Conservation (phyloP, 257 asterid species). For the Parsonsia alboflavescens region DNA sequence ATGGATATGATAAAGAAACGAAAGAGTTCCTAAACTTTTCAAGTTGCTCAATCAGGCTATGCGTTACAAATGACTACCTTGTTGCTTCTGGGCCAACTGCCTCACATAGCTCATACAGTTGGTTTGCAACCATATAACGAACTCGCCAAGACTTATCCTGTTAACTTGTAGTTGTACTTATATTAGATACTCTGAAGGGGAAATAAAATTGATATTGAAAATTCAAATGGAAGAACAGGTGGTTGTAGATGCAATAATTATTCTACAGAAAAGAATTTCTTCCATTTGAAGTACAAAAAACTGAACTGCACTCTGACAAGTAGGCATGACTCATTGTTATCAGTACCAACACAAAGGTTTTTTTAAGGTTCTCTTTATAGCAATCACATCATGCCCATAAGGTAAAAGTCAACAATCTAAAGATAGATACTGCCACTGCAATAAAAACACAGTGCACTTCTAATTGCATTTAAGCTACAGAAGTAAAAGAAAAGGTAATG, state of each 20-base stretch:
- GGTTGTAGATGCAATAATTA: neutral
- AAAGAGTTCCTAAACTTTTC: neutral
- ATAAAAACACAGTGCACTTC: neutral
- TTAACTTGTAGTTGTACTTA: neutral
- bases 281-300: neutral
- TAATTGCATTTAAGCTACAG: neutral
- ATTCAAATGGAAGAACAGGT: neutral
- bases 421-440: neutral
- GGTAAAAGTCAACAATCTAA: neutral
- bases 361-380: neutral
- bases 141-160: constrained; percentile 48
- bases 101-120: constrained; percentile 39
- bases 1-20: constrained; percentile 2
- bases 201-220: neutral
- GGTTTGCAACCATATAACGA: constrained; percentile 45
- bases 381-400: neutral
- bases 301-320: neutral
- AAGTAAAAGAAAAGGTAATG: neutral
- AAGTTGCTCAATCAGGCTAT: neutral
- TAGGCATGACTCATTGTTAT: neutral
- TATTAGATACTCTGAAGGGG: neutral
- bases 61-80: constrained; percentile 18
- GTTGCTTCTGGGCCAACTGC: constrained; percentile 47
- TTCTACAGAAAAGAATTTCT: neutral
- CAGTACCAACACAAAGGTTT: neutral